These are phyloP conservation scores for Aspergillus taichungensis DNA, from an alignment of 495 filamentous ascomycete genomes.

Conservation along the genomic window DNA sequence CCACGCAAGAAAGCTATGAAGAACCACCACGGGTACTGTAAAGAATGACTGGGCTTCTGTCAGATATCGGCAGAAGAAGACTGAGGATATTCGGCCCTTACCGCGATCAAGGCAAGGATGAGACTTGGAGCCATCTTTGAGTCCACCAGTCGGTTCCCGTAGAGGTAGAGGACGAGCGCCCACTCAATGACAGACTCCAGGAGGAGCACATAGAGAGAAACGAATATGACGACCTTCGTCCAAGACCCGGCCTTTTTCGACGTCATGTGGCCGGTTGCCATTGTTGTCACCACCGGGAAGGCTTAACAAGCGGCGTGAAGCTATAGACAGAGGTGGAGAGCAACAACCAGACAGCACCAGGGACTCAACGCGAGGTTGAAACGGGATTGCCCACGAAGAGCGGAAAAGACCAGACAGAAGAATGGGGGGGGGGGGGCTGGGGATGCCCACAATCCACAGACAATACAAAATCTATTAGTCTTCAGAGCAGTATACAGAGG, in stretches of 20 bases:
- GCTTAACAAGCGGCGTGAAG: not conserved
- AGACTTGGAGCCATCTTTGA: slow-evolving; percentile 37
- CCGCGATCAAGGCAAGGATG: slow-evolving; percentile 29
- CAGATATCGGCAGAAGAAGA: not conserved
- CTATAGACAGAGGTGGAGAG: slow-evolving; percentile 7
- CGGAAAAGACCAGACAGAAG: not conserved
- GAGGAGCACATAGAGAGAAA: slow-evolving; percentile 31
- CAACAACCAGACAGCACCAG: not conserved
- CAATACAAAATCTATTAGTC: not conserved
- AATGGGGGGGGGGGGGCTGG: not conserved
- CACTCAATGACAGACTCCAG: slow-evolving; percentile 31
- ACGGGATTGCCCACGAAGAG: not conserved
- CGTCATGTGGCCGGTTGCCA: slow-evolving; percentile 17
- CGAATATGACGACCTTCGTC: slow-evolving; percentile 35
- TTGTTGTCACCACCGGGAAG: slow-evolving; percentile 4
- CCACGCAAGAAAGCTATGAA: slow-evolving; percentile 38
- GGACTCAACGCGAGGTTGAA: too few relatives aligned
- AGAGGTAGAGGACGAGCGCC: slow-evolving; percentile 32
- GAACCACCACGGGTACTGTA: slow-evolving; percentile 28
- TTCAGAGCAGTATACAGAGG: not conserved
- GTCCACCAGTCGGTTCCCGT: slow-evolving; percentile 28
- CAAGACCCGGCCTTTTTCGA: slow-evolving; percentile 27
- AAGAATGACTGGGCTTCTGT: slow-evolving; percentile 26
- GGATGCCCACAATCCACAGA: not conserved
- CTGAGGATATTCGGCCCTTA: slow-evolving; percentile 11